Base-by-base conservation (phyloP, 495 filamentous ascomycete species). In the Lophiostoma macrostomum region DNA sequence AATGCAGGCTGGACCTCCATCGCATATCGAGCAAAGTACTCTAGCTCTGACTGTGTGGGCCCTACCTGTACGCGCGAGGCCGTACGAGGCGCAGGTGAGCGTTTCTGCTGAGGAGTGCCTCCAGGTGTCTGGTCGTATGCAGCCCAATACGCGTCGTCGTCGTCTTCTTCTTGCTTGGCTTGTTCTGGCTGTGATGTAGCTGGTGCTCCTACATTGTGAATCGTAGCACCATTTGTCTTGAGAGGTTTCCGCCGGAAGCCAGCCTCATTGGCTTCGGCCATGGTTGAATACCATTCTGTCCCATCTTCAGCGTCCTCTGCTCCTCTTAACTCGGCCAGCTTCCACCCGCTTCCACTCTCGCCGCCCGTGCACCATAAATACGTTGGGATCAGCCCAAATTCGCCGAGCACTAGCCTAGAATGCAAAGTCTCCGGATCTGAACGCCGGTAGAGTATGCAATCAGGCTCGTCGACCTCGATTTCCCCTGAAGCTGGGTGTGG, bases 131-230 rank as follows among this genome's bases (percentile, higher is more conserved):
- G 80, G 73, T 96, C 93, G 66, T 98, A 98, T 55, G 84, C 84
- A 24, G 84, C 88, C 93, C 93, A 98, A 69, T 97, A 98, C 60
- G 83, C 87, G 55, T 90, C 90, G 52, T 96, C 90, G 24, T 94
- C 88, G 10, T 75, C 69, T 0, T 63, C 49, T 11, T 64, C 51
- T 39, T 74, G 53, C 24, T 54, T 20, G 18, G 41, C 29, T 22
- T 31, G 22, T 16, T 41, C 34, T 1, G 50, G 50, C 16, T 57
- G 31, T 37, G 29, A 29, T 5, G 28, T 12, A 32, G 19, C 54
- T n/a, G 53, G 36, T 6, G 50, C 44, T 23, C 3, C 45, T 31
- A 45, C 34, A 48, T 24, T 29, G 61, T 25, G 2, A 42, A 58
- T 14, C 60, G 63, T 14, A 22, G 10, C 36, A 1, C 56, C 55